Base-by-base conservation (phyloP, 345 rosid species). In the Jatropha curcas region DNA sequence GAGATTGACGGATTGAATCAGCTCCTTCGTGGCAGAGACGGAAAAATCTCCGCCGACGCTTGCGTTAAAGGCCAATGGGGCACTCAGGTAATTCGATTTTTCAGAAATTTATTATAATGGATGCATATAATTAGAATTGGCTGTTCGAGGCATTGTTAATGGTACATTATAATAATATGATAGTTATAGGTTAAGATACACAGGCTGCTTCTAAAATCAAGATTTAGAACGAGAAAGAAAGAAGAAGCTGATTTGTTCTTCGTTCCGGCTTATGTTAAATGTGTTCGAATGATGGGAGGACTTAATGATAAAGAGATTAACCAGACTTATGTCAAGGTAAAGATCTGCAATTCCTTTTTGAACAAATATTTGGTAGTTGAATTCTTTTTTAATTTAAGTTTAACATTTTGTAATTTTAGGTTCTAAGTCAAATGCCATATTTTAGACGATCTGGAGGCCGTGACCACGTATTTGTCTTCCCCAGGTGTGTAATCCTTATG, bases 1-100 rank as follows among this genome's bases (percentile, higher is more conserved):
- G 98, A 95, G 85, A 85, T 92, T 60, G 96, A 87, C 55, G 97
- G 99, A 48, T 35, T 95, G 41, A 86, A 77, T 80, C 79, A 74
- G 76, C 83, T 95, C 63, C 31, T 95, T 90, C 85, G 84, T 74
- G 98, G 98, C 20, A 76, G 97, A 20, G 93, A 89, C 30, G 90
- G 93, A 4, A 75, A 74, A 68, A 76, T 92, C 55, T 60, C 88
- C 28, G 68, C 89, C 72, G 74, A 84, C 55, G 77, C 86, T 33
- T 91, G 99, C 80, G 79, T 91, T 63, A 88, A 86, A 82, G 98
- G 98, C 79, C 98, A 92, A 76, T 92, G 99, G 98, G 99, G 96
- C 62, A 85, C 96, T 74, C 99, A 95, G 98, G 98, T 92, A 69
- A 75, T 50, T 69, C 28, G 25, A 13, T 13, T 20, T 16, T 34